Conservation (phyloP, 768 basidiomycete species). For the Auricularia sp. region DNA sequence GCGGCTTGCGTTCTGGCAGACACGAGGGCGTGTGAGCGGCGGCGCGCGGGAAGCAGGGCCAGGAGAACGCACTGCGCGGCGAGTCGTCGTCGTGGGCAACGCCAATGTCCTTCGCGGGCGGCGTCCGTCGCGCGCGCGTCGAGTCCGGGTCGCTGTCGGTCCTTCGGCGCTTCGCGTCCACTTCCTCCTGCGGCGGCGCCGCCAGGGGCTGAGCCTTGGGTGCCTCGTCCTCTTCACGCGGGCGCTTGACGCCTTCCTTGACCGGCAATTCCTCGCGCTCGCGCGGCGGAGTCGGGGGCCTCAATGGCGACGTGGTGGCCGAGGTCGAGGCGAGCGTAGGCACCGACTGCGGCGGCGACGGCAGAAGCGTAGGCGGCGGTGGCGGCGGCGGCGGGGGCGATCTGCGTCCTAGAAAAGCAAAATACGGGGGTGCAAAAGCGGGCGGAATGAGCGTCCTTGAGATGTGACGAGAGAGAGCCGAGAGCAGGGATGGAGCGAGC, state of each 20-base stretch:
- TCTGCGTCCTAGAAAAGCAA: neutral
- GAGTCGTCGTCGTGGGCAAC: neutral
- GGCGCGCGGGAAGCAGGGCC: neutral
- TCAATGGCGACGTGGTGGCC: neutral
- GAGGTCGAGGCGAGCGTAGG: neutral
- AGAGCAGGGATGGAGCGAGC: neutral
- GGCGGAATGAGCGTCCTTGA: neutral
- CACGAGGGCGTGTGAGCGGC: neutral
- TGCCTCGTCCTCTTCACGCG: too few species aligned
- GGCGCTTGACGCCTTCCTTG: too few species aligned
- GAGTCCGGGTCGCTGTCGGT: neutral
- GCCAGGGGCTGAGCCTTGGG: neutral
- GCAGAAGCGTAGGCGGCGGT: neutral
- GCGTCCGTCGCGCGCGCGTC: neutral
- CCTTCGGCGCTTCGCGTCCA: neutral
- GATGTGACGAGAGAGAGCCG: neutral
- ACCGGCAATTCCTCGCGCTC: neutral
- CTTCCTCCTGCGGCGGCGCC: neutral
- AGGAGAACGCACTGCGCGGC: neutral
- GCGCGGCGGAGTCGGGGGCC: neutral
- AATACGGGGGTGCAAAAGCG: neutral
- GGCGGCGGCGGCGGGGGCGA: neutral
- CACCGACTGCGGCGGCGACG: neutral
- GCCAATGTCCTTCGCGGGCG: neutral
- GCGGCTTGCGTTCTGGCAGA: neutral